Evolutionary conservation across 768 basidiomycete genomes (phyloP).

Genomic region (Xerocomus potaroensis): DNA sequence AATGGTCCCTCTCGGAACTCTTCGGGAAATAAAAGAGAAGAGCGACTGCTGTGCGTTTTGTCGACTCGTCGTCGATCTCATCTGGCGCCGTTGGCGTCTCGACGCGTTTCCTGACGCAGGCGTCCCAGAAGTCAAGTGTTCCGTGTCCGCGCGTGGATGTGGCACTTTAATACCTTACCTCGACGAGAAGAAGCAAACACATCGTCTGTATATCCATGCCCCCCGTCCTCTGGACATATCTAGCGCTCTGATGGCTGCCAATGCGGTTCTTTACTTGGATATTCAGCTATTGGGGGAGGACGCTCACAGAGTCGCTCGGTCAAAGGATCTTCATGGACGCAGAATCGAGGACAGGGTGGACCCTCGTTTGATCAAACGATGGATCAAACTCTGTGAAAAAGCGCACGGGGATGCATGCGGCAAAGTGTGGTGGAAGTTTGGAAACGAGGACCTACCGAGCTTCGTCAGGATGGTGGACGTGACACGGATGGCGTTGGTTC

Average conservation of each 20-base stretch:
- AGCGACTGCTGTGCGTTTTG: slow-evolving; percentile 13
- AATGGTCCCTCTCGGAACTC: slow-evolving; percentile 2
- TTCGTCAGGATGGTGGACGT: slow-evolving; percentile 16
- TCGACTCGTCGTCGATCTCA: slow-evolving; percentile 4
- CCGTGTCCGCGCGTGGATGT: slow-evolving; percentile 2
- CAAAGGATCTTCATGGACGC: slow-evolving; percentile 19
- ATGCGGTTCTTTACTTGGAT: slow-evolving; percentile 3
- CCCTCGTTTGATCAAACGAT: slow-evolving; percentile 10
- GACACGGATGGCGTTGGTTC: slow-evolving; percentile 9
- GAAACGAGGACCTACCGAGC: slow-evolving; percentile 2
- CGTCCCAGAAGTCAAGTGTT: slow-evolving; percentile 1
- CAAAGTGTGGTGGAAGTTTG: slow-evolving; percentile 8
- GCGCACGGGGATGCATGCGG: slow-evolving; percentile 16
- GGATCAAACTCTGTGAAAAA: slow-evolving; percentile 15
- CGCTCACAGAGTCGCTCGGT: slow-evolving; percentile 9
- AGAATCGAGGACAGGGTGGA: slow-evolving; percentile 11
- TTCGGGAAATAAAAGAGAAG: slow-evolving; percentile 9
- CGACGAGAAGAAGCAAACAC: slow-evolving; percentile 3
- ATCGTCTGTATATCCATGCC: slow-evolving; percentile 12
- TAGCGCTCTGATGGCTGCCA: neutral
- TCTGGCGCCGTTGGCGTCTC: slow-evolving; percentile 16
- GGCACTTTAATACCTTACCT: neutral
- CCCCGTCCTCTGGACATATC: slow-evolving; percentile 7
- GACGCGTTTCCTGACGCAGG: slow-evolving; percentile 9
- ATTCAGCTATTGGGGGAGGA: slow-evolving; percentile 20